Conservation (phyloP, 192 early-diverging fungal genomes). For the Linnemannia hyalina region DNA sequence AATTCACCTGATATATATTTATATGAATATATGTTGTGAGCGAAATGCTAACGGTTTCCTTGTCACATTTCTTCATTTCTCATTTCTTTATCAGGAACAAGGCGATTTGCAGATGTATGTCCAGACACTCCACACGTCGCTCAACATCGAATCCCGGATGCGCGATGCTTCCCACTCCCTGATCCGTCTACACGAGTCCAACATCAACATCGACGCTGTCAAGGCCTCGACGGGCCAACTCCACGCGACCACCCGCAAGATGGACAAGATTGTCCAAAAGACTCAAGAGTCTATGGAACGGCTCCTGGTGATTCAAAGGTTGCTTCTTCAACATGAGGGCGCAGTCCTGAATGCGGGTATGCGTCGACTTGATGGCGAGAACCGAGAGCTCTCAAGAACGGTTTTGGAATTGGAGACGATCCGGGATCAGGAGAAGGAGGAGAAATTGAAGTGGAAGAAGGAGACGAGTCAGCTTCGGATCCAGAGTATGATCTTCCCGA, state of each 20-base stretch:
- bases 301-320: conserved; percentile 48
- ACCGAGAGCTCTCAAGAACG: conserved; percentile 37
- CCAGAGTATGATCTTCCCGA: conserved; percentile 55
- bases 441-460: conserved; percentile 53
- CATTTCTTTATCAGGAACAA: conserved; percentile 55
- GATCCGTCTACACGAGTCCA: conserved; percentile 57
- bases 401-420: conserved; percentile 36
- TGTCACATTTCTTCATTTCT: background rate
- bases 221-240: conserved; percentile 57
- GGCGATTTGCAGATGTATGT: conserved; percentile 55
- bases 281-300: conserved; percentile 50
- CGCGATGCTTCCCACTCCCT: conserved; percentile 63
- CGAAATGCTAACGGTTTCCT: too few species aligned
- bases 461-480: conserved; percentile 46
- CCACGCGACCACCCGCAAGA: conserved; percentile 59
- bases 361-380: conserved; percentile 56
- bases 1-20: background rate
- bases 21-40: too few species aligned
- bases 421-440: conserved; percentile 44
- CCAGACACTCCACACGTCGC: conserved; percentile 35
- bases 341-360: conserved; percentile 61
- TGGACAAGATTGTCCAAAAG: conserved; percentile 58
- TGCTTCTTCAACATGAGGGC: conserved; percentile 63
- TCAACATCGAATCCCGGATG: conserved; percentile 65
- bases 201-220: conserved; percentile 57